Percentiles rank a stretch among this genome's conserved stretches.
Evolutionary conservation across 805 yeast genomes (phyloP).

Genomic region (Hanseniaspora lachancei): DNA sequence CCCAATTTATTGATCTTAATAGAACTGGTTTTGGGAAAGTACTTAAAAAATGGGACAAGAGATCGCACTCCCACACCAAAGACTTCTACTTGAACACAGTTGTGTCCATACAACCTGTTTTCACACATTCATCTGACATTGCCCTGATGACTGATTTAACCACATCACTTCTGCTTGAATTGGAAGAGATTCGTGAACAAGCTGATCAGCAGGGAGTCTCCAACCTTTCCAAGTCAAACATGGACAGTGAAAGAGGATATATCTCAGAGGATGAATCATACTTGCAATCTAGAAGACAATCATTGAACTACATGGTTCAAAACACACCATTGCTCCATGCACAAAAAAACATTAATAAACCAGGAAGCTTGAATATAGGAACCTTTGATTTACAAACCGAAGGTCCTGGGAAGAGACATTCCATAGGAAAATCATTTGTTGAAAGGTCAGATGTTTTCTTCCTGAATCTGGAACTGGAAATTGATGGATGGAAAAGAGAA

Average conservation of each 20-base stretch:
- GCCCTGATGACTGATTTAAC: slow-evolving; percentile 66
- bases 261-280: background rate
- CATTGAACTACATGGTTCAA: background rate
- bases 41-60: slow-evolving; percentile 93
- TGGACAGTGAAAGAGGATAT: background rate
- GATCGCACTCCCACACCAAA: slow-evolving; percentile 87
- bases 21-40: slow-evolving; percentile 94
- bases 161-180: slow-evolving; percentile 20
- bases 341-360: background rate
- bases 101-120: slow-evolving; percentile 91
- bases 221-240: background rate
- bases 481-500: slow-evolving; percentile 27
- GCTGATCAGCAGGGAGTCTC: background rate
- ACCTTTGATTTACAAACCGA: background rate
- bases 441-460: slow-evolving; percentile 11
- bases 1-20: slow-evolving; percentile 86
- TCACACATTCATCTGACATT: slow-evolving; percentile 68
- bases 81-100: slow-evolving; percentile 85
- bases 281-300: background rate
- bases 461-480: slow-evolving; percentile 20
- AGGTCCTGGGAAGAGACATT: background rate
- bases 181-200: slow-evolving; percentile 21
- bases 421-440: background rate
- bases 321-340: background rate
- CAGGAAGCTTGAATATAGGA: background rate